Evolutionary conservation across 306 rosid genomes (phyloP).

Genomic region (Dalbergia cochinchinensis): DNA sequence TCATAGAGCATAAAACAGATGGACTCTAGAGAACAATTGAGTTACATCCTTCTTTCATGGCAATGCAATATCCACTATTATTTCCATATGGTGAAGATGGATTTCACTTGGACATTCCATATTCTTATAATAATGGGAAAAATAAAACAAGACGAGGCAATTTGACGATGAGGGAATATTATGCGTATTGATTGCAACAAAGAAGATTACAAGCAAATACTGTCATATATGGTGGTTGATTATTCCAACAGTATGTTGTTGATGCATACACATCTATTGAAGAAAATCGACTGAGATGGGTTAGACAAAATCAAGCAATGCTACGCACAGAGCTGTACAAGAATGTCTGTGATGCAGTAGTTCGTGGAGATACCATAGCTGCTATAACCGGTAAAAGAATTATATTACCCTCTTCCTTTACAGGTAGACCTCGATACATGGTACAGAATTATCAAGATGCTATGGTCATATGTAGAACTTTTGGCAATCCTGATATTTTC

Average conservation of each 20-base stretch:
- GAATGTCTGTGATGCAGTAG: neutral
- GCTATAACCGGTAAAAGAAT: neutral
- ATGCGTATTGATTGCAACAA: constrained; percentile 11
- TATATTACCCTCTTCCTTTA: constrained; percentile 12
- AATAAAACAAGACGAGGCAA: neutral
- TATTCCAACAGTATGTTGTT: constrained; percentile 12
- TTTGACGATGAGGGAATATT: constrained; percentile 6
- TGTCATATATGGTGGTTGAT: neutral
- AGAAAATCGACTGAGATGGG: neutral
- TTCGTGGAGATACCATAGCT: neutral
- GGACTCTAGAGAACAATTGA: neutral
- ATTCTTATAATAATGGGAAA: neutral
- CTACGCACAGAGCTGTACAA: neutral
- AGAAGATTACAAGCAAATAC: neutral
- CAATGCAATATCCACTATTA: constrained; percentile 22
- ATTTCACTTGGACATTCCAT: neutral
- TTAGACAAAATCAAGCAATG: neutral
- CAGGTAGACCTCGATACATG: constrained; percentile 7
- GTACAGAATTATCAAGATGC: constrained; percentile 29
- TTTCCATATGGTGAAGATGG: constrained; percentile 28
- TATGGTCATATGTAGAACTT: neutral
- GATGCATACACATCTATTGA: constrained; percentile 18
- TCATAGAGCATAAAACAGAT: neutral
- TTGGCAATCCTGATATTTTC: constrained; percentile 21
- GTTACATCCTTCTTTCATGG: neutral